phyloP scores from a whole-genome alignment of 495 filamentous ascomycete species.

The Choiromyces venosus region DNA sequence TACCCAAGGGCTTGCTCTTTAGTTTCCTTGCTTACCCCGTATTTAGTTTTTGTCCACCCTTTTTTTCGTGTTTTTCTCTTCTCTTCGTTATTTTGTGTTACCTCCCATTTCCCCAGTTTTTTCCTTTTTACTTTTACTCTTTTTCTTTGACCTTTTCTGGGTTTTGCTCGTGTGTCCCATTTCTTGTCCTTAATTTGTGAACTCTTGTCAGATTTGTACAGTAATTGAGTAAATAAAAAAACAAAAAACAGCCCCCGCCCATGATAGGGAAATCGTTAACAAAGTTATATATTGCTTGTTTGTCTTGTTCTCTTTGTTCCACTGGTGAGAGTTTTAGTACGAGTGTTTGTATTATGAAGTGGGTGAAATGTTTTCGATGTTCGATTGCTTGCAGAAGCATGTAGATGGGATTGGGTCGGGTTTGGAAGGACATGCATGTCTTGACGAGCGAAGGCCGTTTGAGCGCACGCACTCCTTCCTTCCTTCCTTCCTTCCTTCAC shows the following conservation, averaged over 20 bases:
- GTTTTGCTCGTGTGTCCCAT: not conserved
- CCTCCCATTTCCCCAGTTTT: conserved; percentile 22
- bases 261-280: not conserved
- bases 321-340: not conserved
- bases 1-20: conserved; percentile 34
- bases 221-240: conserved; percentile 40
- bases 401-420: not conserved
- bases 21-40: conserved; percentile 36
- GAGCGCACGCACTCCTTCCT: not conserved
- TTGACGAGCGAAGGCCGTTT: not conserved
- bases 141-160: conserved; percentile 23
- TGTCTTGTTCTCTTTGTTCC: not conserved
- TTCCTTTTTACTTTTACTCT: conserved; percentile 29
- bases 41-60: conserved; percentile 31
- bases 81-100: conserved; percentile 36
- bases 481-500: too few species aligned
- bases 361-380: not conserved
- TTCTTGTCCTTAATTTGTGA: conserved; percentile 21
- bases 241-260: conserved; percentile 29
- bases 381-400: not conserved
- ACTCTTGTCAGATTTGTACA: conserved; percentile 40
- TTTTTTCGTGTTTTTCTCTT: conserved; percentile 34
- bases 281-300: not conserved
- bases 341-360: not conserved
- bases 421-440: not conserved